Evolutionary conservation across 2,329 filamentous ascomycete species (phyloP).

Genomic region (Aspergillus sp.): DNA sequence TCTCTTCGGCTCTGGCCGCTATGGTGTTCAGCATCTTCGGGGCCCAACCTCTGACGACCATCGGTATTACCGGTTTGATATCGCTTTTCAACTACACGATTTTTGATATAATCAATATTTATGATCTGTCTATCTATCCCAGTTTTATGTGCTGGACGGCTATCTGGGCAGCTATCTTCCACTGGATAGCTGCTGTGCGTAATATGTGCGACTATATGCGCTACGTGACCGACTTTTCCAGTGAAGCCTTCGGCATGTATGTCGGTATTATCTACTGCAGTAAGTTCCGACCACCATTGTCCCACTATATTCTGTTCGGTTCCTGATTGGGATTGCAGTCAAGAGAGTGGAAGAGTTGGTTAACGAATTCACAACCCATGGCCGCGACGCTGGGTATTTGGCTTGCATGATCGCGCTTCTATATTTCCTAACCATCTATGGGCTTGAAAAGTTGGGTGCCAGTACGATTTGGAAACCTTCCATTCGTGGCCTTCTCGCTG

Average conservation of each 20-base stretch:
- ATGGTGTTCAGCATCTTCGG: slow-evolving; percentile 55
- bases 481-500: slow-evolving; percentile 49
- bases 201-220: slow-evolving; percentile 60
- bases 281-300: slow-evolving; percentile 24
- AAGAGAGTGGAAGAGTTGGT: slow-evolving; percentile 59
- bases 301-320: not conserved
- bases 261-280: slow-evolving; percentile 58
- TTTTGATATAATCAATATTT: slow-evolving; percentile 54
- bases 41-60: slow-evolving; percentile 57
- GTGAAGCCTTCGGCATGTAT: slow-evolving; percentile 55
- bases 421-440: slow-evolving; percentile 53
- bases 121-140: slow-evolving; percentile 53
- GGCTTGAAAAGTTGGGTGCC: slow-evolving; percentile 50
- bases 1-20: slow-evolving; percentile 55
- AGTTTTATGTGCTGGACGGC: slow-evolving; percentile 57
- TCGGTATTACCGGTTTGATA: slow-evolving; percentile 59
- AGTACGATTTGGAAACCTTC: slow-evolving; percentile 50
- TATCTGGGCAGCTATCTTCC: no score
- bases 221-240: slow-evolving; percentile 59
- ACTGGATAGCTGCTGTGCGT: slow-evolving; percentile 55
- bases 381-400: slow-evolving; percentile 49
- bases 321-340: slow-evolving; percentile 35
- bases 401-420: slow-evolving; percentile 52
- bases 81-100: slow-evolving; percentile 61
- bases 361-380: slow-evolving; percentile 48